Evolutionary conservation across 495 filamentous ascomycete genomes (phyloP).

Genomic region (Hyaloscypha finlandica): DNA sequence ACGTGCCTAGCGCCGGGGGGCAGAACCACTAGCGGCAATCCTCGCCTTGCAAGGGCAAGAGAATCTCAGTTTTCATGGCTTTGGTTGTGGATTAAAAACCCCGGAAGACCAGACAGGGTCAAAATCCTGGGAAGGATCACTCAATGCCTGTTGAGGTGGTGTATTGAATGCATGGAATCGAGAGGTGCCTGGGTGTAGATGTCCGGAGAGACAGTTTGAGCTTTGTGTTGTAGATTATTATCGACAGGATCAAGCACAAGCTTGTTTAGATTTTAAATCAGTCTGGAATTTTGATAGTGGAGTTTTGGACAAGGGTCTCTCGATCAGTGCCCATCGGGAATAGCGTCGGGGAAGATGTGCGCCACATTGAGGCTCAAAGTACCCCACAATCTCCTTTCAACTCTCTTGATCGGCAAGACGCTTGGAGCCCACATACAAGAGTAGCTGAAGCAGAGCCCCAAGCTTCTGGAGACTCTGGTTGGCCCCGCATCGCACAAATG

Average conservation of each 20-base stretch:
- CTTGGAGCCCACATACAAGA: neutral
- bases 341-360: neutral
- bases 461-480: neutral
- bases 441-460: neutral
- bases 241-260: neutral
- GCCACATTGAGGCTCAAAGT: neutral
- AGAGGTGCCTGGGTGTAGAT: too few relatives aligned
- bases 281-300: neutral
- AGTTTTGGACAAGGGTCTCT: neutral
- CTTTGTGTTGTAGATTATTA: neutral
- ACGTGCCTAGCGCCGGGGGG: too few relatives aligned
- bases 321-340: neutral
- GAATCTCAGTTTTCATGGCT: neutral
- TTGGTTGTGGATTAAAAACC: neutral
- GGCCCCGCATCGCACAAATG: neutral
- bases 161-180: too few relatives aligned
- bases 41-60: too few relatives aligned
- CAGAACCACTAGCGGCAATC: too few relatives aligned
- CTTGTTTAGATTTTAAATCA: neutral
- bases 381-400: neutral
- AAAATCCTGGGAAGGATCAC: too few relatives aligned
- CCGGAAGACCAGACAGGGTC: neutral
- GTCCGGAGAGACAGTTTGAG: neutral
- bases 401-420: neutral
- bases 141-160: too few relatives aligned